These are phyloP conservation scores for Suillus sp. DNA, from an alignment of 768 basidiomycete species.

Conservation along the genomic window DNA sequence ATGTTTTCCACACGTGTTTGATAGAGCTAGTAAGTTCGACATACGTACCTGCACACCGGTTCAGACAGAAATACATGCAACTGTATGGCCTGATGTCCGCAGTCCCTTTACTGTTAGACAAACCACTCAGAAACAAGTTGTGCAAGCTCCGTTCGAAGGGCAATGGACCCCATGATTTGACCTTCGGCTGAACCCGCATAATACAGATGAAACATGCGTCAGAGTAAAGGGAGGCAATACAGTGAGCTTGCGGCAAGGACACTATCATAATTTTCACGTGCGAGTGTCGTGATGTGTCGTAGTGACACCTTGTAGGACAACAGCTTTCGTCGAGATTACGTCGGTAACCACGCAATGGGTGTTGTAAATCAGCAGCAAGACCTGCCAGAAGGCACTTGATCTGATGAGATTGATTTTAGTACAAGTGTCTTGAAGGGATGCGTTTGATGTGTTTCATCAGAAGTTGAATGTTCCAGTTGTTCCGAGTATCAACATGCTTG, in stretches of 20 bases:
- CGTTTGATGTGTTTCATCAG: too few species aligned
- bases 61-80: neutral
- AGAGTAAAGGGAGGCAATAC: neutral
- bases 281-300: neutral
- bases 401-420: neutral
- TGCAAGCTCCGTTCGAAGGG: neutral
- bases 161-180: neutral
- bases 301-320: too few species aligned
- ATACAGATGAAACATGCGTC: neutral
- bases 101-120: neutral
- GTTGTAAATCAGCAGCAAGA: neutral
- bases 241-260: neutral
- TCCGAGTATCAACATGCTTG: too few species aligned
- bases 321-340: neutral
- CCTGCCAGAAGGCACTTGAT: neutral
- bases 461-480: too few species aligned
- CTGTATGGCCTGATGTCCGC: neutral
- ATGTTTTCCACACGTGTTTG: neutral
- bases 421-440: too few species aligned
- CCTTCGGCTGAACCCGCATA: neutral
- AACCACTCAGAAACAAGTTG: too few species aligned
- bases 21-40: neutral
- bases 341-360: neutral
- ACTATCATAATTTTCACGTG: neutral
- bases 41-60: neutral